These are phyloP conservation scores for Tuber aestivum DNA, from an alignment of 495 filamentous ascomycete genomes.

Conservation along the genomic window DNA sequence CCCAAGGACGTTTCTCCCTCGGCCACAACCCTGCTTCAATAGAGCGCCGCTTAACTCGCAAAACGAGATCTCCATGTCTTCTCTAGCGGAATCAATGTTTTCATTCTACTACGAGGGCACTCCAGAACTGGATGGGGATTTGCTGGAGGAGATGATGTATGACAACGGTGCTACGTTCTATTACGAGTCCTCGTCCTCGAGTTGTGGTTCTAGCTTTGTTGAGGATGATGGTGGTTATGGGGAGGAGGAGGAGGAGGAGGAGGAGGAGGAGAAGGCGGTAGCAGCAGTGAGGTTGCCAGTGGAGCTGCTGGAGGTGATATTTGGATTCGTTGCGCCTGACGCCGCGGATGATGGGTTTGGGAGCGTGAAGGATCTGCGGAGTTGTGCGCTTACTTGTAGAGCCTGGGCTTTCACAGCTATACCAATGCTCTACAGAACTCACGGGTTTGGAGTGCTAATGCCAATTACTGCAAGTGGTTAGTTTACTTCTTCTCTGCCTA, in stretches of 20 bases:
- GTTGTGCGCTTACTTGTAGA: slow-evolving; percentile 38
- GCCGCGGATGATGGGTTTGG: slow-evolving; percentile 31
- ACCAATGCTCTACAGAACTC: slow-evolving; percentile 38
- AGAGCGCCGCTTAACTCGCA: background rate
- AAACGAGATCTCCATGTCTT: slow-evolving; percentile 21
- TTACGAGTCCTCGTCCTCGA: slow-evolving; percentile 30
- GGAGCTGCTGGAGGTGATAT: slow-evolving; percentile 40
- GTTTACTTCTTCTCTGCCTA: background rate
- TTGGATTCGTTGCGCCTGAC: slow-evolving; percentile 31
- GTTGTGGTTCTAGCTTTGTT: slow-evolving; percentile 10
- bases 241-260: slow-evolving; percentile 8
- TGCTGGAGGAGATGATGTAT: slow-evolving; percentile 15
- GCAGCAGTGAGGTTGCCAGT: slow-evolving; percentile 31
- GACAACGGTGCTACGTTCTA: slow-evolving; percentile 33
- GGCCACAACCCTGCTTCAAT: background rate
- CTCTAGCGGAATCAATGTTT: slow-evolving; percentile 32
- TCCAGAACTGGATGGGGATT: slow-evolving; percentile 28
- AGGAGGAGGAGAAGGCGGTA: slow-evolving; percentile 11
- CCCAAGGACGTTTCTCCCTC: background rate
- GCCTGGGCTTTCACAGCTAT: slow-evolving; percentile 37
- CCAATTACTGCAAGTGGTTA: slow-evolving; percentile 21
- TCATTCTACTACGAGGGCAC: slow-evolving; percentile 34
- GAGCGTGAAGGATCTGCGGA: slow-evolving; percentile 33
- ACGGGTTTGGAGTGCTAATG: slow-evolving; percentile 40
- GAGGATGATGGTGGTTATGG: background rate